Percentiles rank a stretch among this genome's conserved stretches.
phyloP scores from a whole-genome alignment of 139 green algal genomes.

The Chlorella sp. region DNA sequence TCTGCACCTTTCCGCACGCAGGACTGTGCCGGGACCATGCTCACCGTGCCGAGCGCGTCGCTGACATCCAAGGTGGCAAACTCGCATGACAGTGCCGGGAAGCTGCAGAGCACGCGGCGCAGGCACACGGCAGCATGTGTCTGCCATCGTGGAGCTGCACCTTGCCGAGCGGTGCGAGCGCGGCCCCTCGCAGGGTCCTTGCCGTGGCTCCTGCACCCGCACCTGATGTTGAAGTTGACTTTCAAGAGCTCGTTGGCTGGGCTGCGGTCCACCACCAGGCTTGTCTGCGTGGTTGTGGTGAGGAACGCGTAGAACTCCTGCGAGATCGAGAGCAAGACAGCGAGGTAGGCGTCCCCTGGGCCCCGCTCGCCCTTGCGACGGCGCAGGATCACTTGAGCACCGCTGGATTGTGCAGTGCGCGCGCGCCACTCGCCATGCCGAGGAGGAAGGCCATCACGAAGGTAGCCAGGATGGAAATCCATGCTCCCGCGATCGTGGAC shows the following conservation, averaged over 20 bases:
- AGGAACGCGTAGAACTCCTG: constrained; percentile 87
- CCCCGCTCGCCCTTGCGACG: not conserved
- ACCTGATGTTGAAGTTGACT: constrained; percentile 97
- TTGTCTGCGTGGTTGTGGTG: constrained; percentile 45
- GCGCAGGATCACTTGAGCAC: not conserved
- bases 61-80: constrained; percentile 94
- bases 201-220: not conserved
- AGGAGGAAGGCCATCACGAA: constrained; percentile 81
- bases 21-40: too few species aligned
- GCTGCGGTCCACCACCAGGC: constrained; percentile 86
- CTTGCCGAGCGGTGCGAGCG: not conserved
- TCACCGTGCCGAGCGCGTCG: constrained; percentile 85
- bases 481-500: constrained; percentile 81
- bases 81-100: constrained; percentile 89
- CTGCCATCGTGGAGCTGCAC: not conserved
- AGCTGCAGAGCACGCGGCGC: constrained; percentile 39
- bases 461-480: constrained; percentile 79
- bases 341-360: not conserved
- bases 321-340: not conserved
- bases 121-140: not conserved
- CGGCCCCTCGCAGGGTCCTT: not conserved
- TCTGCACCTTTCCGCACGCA: too few species aligned
- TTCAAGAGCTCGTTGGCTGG: constrained; percentile 86
- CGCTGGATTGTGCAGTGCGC: not conserved
- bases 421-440: constrained; percentile 49